These are phyloP conservation scores for Trichoderma lentiforme DNA, from an alignment of 2,329 filamentous ascomycete genomes.

Conservation along the genomic window DNA sequence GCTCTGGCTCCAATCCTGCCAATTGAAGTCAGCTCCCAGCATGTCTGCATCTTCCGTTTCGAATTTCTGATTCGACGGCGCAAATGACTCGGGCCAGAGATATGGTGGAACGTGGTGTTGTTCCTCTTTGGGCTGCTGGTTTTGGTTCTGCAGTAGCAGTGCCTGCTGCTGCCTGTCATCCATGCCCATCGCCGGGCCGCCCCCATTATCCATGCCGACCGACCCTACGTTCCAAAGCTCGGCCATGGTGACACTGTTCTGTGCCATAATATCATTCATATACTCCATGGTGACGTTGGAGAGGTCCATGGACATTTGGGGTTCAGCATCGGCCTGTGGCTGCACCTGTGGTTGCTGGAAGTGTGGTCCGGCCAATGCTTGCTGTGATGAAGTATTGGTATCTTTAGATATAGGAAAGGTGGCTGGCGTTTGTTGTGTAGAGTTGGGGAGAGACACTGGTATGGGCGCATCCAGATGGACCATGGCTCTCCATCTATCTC, in stretches of 20 bases:
- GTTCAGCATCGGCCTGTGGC: not conserved
- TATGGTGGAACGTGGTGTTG: conserved; percentile 38
- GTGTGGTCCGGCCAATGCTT: not conserved
- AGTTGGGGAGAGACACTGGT: conserved; percentile 19
- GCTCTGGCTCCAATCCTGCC: conserved; percentile 48
- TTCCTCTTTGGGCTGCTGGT: conserved; percentile 32
- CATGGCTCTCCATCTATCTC: conserved; percentile 51
- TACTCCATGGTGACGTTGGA: conserved; percentile 33
- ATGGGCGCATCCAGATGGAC: conserved; percentile 36
- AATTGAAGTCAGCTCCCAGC: conserved; percentile 44
- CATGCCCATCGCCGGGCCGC: not conserved
- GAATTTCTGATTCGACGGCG: conserved; percentile 29
- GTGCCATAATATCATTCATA: conserved; percentile 38
- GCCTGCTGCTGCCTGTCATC: conserved; percentile 3
- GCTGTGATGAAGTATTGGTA: not conserved
- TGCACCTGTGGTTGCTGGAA: not conserved
- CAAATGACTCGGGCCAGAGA: conserved; percentile 40
- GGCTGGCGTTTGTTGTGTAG: not conserved
- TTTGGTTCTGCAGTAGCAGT: conserved; percentile 24
- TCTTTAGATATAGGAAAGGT: not conserved
- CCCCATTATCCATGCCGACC: conserved; percentile 8
- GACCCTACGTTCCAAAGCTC: conserved; percentile 33
- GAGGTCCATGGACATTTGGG: conserved; percentile 26
- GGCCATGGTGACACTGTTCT: conserved; percentile 35
- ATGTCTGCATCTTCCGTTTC: conserved; percentile 37